These are phyloP conservation scores for Carpinus fangiana DNA, from an alignment of 306 rosid species.

Conservation along the genomic window DNA sequence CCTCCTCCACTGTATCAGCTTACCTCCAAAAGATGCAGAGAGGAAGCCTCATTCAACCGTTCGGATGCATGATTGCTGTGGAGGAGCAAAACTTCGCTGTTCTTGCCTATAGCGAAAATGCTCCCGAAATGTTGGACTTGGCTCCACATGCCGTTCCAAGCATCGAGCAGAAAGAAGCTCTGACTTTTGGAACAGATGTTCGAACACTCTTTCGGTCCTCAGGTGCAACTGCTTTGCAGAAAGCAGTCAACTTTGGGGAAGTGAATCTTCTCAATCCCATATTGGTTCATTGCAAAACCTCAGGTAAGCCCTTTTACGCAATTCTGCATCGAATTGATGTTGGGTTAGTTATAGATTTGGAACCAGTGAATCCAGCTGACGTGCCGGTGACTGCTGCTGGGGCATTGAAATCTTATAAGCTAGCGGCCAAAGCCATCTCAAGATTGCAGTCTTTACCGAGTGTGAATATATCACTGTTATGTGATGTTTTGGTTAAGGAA, in stretches of 20 bases:
- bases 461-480: constrained; percentile 35
- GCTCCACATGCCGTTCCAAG: constrained; percentile 50
- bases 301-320: constrained; percentile 51
- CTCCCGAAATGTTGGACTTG: constrained; percentile 50
- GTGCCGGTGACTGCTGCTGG: constrained; percentile 49
- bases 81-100: constrained; percentile 37
- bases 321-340: constrained; percentile 43
- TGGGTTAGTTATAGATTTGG: constrained; percentile 47
- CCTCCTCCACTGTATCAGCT: constrained; percentile 36
- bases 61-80: constrained; percentile 48
- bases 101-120: constrained; percentile 46
- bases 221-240: constrained; percentile 47
- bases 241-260: constrained; percentile 36
- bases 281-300: constrained; percentile 39
- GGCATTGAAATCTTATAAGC: constrained; percentile 52
- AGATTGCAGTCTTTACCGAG: constrained; percentile 46
- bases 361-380: constrained; percentile 45
- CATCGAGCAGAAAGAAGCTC: constrained; percentile 43
- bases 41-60: constrained; percentile 44
- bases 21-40: constrained; percentile 47
- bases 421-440: constrained; percentile 51
- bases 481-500: constrained; percentile 45
- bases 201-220: constrained; percentile 41
- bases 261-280: constrained; percentile 48
- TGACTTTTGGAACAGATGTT: constrained; percentile 41